Conservation (phyloP, 805 yeast genomes). For the Alloascoidea africana region DNA sequence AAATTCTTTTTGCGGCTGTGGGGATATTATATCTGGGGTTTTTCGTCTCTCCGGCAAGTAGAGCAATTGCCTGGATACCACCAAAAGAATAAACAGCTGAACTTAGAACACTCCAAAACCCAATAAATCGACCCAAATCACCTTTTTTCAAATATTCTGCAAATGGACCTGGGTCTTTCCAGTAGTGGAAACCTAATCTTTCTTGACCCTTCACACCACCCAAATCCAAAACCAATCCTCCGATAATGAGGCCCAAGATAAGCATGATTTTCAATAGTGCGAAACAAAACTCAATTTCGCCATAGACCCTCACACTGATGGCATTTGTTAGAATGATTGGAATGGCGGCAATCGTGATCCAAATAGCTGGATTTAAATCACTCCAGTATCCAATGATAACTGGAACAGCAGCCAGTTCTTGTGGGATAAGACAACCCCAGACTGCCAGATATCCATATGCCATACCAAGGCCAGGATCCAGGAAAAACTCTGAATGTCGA, state of each 20-base stretch:
- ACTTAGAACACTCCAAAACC: constrained; percentile 36
- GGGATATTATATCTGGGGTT: constrained; percentile 47
- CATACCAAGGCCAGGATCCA: constrained; percentile 44
- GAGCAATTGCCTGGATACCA: constrained; percentile 41
- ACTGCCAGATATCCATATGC: constrained; percentile 45
- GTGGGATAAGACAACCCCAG: constrained; percentile 27
- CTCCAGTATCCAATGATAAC: constrained; percentile 33
- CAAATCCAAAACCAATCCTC: constrained; percentile 31
- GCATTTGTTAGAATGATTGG: constrained; percentile 28
- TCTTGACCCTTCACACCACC: constrained; percentile 36
- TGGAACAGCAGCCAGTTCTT: constrained; percentile 31
- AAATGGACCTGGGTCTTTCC: constrained; percentile 32
- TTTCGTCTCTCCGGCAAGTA: constrained; percentile 45
- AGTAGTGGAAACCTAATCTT: constrained; percentile 48
- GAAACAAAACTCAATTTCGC: constrained; percentile 42
- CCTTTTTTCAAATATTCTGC: constrained; percentile 34
- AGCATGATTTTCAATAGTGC: constrained; percentile 34
- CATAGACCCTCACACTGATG: constrained; percentile 33
- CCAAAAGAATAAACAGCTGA: constrained; percentile 43
- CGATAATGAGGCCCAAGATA: constrained; percentile 43
- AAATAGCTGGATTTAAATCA: constrained; percentile 28
- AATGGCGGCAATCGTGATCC: constrained; percentile 39
- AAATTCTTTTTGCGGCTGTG: constrained; percentile 37
- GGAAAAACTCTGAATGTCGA: constrained; percentile 44
- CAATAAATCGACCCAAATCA: constrained; percentile 26